Conservation (phyloP, 129 eudicot species). For the Artemisia argyi region DNA sequence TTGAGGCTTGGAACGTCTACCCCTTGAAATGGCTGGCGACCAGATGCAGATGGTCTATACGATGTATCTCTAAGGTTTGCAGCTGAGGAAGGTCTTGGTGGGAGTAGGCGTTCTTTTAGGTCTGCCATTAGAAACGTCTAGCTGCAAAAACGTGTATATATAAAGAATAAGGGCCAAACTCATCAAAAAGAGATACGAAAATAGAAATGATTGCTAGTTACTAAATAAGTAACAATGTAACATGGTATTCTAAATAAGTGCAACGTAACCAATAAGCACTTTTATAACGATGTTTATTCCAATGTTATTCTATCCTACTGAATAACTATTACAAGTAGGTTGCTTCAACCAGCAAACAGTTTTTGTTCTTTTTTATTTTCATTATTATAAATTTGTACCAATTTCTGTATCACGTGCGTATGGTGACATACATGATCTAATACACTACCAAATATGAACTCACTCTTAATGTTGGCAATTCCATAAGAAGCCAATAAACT, state of each 20-base stretch:
- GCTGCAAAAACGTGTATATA: conserved; percentile 26
- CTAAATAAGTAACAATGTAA: neutral
- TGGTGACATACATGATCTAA: neutral
- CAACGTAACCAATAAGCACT: neutral
- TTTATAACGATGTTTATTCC: no score
- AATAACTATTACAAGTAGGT: no score
- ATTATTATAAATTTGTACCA: neutral
- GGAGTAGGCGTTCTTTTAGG: conserved; percentile 76
- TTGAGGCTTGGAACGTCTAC: conserved; percentile 82
- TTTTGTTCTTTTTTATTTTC: neutral
- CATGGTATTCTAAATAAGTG: neutral
- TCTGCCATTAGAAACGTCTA: conserved; percentile 62
- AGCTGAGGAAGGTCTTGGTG: conserved; percentile 76
- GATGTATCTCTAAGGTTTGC: conserved; percentile 68
- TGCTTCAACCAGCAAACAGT: conserved; percentile 8
- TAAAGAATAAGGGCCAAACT: neutral
- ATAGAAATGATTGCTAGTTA: neutral
- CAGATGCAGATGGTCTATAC: conserved; percentile 68
- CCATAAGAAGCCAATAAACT: neutral
- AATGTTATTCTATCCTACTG: no score
- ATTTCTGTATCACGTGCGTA: neutral
- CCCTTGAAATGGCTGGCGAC: conserved; percentile 76
- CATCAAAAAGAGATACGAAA: neutral
- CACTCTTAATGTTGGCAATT: neutral
- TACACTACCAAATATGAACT: neutral